Conservation (phyloP, 2,329 filamentous ascomycete species). For the Aspergillus ustus region DNA sequence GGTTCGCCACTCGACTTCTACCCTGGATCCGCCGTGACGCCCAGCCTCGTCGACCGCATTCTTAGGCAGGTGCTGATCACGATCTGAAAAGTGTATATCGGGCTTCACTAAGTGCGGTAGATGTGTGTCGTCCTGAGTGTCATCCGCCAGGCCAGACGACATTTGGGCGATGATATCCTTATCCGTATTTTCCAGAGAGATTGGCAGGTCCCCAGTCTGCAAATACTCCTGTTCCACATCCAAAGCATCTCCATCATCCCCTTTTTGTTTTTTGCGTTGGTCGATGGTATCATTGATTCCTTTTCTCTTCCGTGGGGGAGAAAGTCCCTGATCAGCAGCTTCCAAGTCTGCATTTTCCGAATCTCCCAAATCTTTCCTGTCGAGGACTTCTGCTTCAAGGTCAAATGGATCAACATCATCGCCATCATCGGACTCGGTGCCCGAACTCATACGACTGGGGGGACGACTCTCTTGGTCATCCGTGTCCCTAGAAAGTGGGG, state of each 20-base stretch:
- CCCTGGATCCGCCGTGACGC: conserved; percentile 43
- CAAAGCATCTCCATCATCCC: conserved; percentile 81
- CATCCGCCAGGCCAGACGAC: not conserved
- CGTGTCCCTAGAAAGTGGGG: conserved; percentile 72
- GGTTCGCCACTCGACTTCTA: conserved; percentile 64
- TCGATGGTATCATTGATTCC: conserved; percentile 70
- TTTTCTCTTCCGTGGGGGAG: conserved; percentile 72
- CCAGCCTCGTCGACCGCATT: conserved; percentile 34
- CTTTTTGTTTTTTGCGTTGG: conserved; percentile 79
- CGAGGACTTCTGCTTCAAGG: conserved; percentile 22
- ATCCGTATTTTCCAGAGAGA: not conserved
- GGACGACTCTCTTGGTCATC: conserved; percentile 85
- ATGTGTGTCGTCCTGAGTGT: conserved; percentile 55
- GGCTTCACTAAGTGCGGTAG: conserved; percentile 52
- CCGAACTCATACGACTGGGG: conserved; percentile 69
- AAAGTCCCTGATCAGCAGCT: conserved; percentile 26
- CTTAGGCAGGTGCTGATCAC: conserved; percentile 17
- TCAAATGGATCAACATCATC: conserved; percentile 38
- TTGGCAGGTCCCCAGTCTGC: conserved; percentile 26
- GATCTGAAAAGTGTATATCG: conserved; percentile 22
- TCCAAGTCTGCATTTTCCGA: conserved; percentile 24
- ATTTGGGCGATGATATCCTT: not conserved
- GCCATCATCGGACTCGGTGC: conserved; percentile 55
- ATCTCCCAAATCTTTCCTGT: conserved; percentile 10
- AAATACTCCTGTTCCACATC: conserved; percentile 58